Base-by-base conservation (phyloP, 2,329 filamentous ascomycete species). In the Diaporthe aspalathi region DNA sequence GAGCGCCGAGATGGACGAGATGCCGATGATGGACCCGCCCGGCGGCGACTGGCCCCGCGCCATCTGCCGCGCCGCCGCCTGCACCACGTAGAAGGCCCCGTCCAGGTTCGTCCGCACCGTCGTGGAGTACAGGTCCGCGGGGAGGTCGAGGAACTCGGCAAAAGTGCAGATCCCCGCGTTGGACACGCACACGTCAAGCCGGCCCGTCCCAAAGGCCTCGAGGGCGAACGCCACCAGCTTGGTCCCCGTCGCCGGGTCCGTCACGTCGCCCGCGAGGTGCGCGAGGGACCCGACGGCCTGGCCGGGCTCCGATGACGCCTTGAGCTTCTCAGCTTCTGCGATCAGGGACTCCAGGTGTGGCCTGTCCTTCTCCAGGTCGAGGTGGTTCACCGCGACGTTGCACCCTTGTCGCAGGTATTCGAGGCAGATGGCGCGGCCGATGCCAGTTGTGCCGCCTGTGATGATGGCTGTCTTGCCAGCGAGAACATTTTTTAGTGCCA, bases 81-180 rank as follows among this genome's bases (percentile, higher is more conserved):
- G 94, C 27, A 93, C 91, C 45, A 93, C 88, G 83, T 94, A 95
- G 84, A 97, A 97, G n/a, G 94, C 93, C 54, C 94, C 94, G 75
- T 92, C 90, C 75, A 97, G 90, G 82, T 97, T 97, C 63, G 93
- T 95, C 47, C 88, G 85, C 50, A 97, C 85, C 3, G 94, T 97
- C 68, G 86, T 85, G 73, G 88, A 83, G 77, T 94, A 92, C 68
- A 97, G 89, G 70, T 91, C 88, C 1, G 90, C 87, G 12, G 89
- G 85, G 53, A 97, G 87, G 24, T 92, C 90, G 29, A 98, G 83
- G 78, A 98, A 97, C 75, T 97, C 93, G 71, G 92, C 91, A 81
- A 98, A 98, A 74, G 93, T 88, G 85, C 94, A 97, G 72, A 97
- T 88, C 8, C 94, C 94, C 5, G 94, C 94, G 83, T 97, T 97